Evolutionary conservation across 2,329 filamentous ascomycete genomes (phyloP), one percentile per base, ranked within the genome.

Genomic region (Fusarium sp.): DNA sequence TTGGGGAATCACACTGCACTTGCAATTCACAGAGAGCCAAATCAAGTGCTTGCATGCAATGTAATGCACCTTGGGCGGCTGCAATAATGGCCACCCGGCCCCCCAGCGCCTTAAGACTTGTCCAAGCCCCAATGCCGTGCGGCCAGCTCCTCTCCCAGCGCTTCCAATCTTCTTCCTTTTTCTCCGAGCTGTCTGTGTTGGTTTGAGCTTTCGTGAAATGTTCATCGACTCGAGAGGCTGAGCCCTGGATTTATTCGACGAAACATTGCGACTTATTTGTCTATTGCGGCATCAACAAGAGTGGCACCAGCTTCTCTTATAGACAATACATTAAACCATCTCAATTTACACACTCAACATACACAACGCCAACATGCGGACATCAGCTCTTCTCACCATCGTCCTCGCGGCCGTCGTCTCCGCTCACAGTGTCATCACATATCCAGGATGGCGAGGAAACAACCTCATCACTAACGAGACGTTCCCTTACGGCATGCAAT

Each of bases 401-500:
- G 76, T 81, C 76, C 74, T 83, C 70, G 84, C 84, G 62, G 80
- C 83, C 40, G 69, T 90, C 73, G 83, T 84, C 67, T 82, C 85
- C 34, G 89, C 90, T n/a, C 93, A 97, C 78, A 92, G 87, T n/a
- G 87, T 97, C 76, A 91, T 97, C 78, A 90, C 91, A 67, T 97
- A 97, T 77, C 94, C 94, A 1, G 92, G 92, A 71, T 95, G 92
- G 90, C 84, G 94, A 86, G 94, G 94, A 69, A 91, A 97, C 83
- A 97, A 94, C 78, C 87, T 97, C 67, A 87, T 91, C 76, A 92
- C 91, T 43, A 97, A 94, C 78, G 89, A 88, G 4, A 89, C 87
- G 1, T 96, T 89, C 73, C 94, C 94, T 3, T 97, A 92, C 72
- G 94, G 94, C 81, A 95, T 96, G 92, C 92, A 97, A 83, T 98